Evolutionary conservation across 2,329 filamentous ascomycete genomes (phyloP).

Genomic region (Neophaeococcomyces aloes): DNA sequence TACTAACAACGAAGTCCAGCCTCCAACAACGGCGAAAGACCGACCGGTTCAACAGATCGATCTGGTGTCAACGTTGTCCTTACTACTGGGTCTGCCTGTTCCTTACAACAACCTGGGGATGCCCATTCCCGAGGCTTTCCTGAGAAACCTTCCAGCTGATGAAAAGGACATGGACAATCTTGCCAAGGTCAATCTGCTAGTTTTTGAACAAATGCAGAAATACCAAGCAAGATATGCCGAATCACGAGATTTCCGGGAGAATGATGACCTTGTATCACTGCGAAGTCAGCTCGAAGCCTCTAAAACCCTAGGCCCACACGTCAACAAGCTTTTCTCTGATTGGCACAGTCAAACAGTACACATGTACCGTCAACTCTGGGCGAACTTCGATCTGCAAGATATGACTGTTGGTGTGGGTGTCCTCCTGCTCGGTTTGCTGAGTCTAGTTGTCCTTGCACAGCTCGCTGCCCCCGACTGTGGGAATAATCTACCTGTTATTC

Average conservation of each 20-base stretch:
- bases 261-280: background rate
- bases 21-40: constrained; percentile 63
- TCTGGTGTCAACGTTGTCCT: constrained; percentile 78
- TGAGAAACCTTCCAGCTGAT: constrained; percentile 37
- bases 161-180: constrained; percentile 59
- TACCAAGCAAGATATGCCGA: constrained; percentile 75
- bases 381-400: constrained; percentile 74
- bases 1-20: constrained; percentile 46
- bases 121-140: constrained; percentile 90
- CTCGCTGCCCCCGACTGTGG: constrained; percentile 44
- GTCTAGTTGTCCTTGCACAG: constrained; percentile 63
- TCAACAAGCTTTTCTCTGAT: constrained; percentile 50
- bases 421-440: constrained; percentile 55
- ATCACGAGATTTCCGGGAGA: constrained; percentile 16
- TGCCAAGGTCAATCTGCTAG: constrained; percentile 62
- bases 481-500: constrained; percentile 43
- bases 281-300: constrained; percentile 10
- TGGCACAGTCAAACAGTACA: constrained; percentile 72
- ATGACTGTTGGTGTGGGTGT: constrained; percentile 73
- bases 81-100: constrained; percentile 82
- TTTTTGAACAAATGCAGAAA: constrained; percentile 74
- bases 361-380: constrained; percentile 78
- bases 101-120: constrained; percentile 91
- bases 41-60: constrained; percentile 79
- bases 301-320: constrained; percentile 22